Evolutionary conservation across 768 basidiomycete species (phyloP), one percentile per base, ranked within the genome.

Genomic region (Termitomyces sp.): DNA sequence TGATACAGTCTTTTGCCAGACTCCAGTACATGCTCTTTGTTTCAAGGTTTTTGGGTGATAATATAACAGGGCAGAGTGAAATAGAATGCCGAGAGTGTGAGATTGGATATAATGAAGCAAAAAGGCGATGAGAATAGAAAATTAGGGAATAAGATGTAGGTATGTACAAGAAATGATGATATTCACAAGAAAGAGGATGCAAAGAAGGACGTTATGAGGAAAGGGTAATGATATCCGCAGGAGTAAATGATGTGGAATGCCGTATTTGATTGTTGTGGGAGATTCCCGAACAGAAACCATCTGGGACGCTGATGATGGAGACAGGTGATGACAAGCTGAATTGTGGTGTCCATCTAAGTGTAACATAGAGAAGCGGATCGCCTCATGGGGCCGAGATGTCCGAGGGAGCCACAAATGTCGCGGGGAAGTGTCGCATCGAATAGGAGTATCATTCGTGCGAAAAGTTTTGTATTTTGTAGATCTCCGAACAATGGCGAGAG

Each of bases 51-150:
- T 59, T 28, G 42, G 49, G 35, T 53, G 35, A 54, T 54, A 57
- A 57, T 44, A 57, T 50, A 55, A 59, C 53, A 54, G 35, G 40
- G 43, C 15, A 35, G 48, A 45, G 49, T 47, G 45, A 28, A 58
- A 38, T 45, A 51, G 58, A 54, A 63, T 62, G 52, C 55, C 15
- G 50, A 22, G 56, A 34, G 58, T 52, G 57, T 17, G 52, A 54
- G 22, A 21, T 45, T 45, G 46, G 54, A 58, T 55, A 62, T 60
- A 55, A 62, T 56, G 59, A 58, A 62, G 62, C 59, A 60, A 53
- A 43, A 51, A 34, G 34, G 34, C 40, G 54, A 58, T 40, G 49
- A 55, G 54, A 52, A 57, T 46, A 37, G 51, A 8, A 37, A 57
- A 62, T 50, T 55, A 63, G 47, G 59, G 45, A 40, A 59, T 54